Evolutionary conservation across 1,284 basidiomycete genomes (phyloP), one percentile per base, ranked within the genome.

Genomic region (Cryptococcus maquisensis): DNA sequence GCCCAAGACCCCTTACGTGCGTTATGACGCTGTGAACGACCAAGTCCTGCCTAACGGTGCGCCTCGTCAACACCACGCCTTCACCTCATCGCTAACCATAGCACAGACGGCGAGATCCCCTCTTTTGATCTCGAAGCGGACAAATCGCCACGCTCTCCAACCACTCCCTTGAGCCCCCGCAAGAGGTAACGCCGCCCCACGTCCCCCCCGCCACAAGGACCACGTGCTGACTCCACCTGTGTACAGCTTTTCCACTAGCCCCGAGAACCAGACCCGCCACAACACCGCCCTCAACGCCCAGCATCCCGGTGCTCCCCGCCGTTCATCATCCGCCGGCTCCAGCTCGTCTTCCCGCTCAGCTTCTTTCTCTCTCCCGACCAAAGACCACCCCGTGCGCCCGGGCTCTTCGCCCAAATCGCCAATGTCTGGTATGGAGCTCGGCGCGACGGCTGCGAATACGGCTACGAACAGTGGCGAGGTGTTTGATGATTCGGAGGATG

Each of bases 1-100:
- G 71, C 91, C 91, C 49, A 95, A 95, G 82, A 95, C 91, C n/a
- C 91, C 91, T 0, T 95, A 87, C 75, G 90, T 95, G 50, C 81
- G 89, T 59, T 92, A 93, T 74, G 89, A 93, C 65, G 83, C 89
- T 0, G 85, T 88, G 73, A 87, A 87, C 41, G 90, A 93, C 71
- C 82, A 83, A 53, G 78, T 92, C 43, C 64, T 77, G 10, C 83
- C 67, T 84, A 88, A 87, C 49, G 64, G 86, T 81, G 40, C 40
- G 61, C 49, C 43, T 18, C 32, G 12, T 47, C 20, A 26, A 43
- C 16, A 48, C 36, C 35, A 8, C 40, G 36, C 32, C 44, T 16
- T n/a, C 15, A 5, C 20, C 63, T 23, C 21, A 21, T 24, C 18
- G 15, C 18, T 26, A 9, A 44, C 20, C 9, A 21, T 3, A 21